These are phyloP conservation scores for Xerocomus potaroensis DNA, from an alignment of 768 basidiomycete species.

Conservation along the genomic window DNA sequence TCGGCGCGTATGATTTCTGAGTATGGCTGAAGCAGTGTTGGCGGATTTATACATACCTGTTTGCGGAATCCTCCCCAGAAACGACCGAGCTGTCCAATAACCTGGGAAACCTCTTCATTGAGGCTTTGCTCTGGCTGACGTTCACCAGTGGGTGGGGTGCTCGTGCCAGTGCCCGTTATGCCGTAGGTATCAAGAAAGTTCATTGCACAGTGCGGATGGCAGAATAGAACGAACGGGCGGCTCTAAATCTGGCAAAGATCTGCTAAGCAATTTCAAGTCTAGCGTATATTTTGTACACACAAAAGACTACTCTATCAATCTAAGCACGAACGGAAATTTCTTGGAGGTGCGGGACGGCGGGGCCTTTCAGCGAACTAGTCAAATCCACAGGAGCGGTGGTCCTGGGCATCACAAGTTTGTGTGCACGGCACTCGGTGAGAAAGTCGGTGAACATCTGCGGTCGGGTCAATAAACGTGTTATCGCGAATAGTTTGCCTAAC, in stretches of 20 bases:
- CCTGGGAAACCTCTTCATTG: conserved; percentile 86
- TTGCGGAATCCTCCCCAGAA: conserved; percentile 92
- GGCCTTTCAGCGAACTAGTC: conserved; percentile 14
- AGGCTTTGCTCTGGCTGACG: conserved; percentile 51
- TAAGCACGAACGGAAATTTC: conserved; percentile 30
- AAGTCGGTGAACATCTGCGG: conserved; percentile 92
- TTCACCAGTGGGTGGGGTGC: conserved; percentile 41
- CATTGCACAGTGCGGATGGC: too few species aligned
- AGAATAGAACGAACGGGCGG: too few species aligned
- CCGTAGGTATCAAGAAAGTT: conserved; percentile 75
- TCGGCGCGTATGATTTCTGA: conserved; percentile 6
- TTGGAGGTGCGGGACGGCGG: conserved; percentile 17
- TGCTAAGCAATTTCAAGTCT: neutral
- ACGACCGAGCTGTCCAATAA: conserved; percentile 78
- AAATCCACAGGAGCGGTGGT: conserved; percentile 14
- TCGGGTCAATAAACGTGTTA: neutral
- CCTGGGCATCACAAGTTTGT: conserved; percentile 37
- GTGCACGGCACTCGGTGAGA: conserved; percentile 69
- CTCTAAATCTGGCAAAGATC: conserved; percentile 11
- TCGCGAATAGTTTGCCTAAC: conserved; percentile 38
- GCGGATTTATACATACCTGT: conserved; percentile 52
- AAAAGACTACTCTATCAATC: conserved; percentile 1
- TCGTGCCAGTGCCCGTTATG: conserved; percentile 39
- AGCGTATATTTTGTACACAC: conserved; percentile 9
- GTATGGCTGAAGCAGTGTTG: neutral